Evolutionary conservation across 2,329 filamentous ascomycete genomes (phyloP).

Genomic region (Camptophora hylomeconis): DNA sequence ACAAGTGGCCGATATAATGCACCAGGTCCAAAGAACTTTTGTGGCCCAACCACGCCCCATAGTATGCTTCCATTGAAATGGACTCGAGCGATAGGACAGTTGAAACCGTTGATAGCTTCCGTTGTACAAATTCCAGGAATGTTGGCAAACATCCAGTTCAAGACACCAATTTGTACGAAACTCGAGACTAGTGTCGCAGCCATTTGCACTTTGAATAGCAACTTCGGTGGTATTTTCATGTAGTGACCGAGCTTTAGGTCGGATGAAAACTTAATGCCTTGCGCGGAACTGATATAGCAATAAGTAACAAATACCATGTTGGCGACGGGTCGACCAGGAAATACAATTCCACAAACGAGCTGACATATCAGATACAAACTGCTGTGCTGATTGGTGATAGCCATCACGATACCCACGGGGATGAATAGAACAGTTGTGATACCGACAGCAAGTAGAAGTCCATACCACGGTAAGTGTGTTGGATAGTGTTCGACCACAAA

Average conservation of each 20-base stretch:
- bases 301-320: slow-evolving; percentile 94
- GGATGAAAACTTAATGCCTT: slow-evolving; percentile 78
- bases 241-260: slow-evolving; percentile 65
- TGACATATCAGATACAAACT: slow-evolving; percentile 80
- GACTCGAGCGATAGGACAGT: slow-evolving; percentile 72
- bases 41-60: slow-evolving; percentile 76
- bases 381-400: slow-evolving; percentile 79
- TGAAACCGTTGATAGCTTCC: slow-evolving; percentile 73
- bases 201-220: slow-evolving; percentile 48
- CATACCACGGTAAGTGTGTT: slow-evolving; percentile 75
- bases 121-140: slow-evolving; percentile 67
- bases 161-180: slow-evolving; percentile 66
- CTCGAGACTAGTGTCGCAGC: slow-evolving; percentile 54
- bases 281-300: slow-evolving; percentile 76
- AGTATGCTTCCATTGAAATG: slow-evolving; percentile 85
- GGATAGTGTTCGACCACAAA: slow-evolving; percentile 79
- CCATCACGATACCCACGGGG: slow-evolving; percentile 85
- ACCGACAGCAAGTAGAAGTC: slow-evolving; percentile 61
- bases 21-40: slow-evolving; percentile 65
- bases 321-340: slow-evolving; percentile 73
- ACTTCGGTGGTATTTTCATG: slow-evolving; percentile 48
- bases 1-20: slow-evolving; percentile 65
- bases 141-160: slow-evolving; percentile 82
- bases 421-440: slow-evolving; percentile 77
- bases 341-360: slow-evolving; percentile 67